Conservation (phyloP, 768 basidiomycete genomes). For the Leccinum subgranulosum region DNA sequence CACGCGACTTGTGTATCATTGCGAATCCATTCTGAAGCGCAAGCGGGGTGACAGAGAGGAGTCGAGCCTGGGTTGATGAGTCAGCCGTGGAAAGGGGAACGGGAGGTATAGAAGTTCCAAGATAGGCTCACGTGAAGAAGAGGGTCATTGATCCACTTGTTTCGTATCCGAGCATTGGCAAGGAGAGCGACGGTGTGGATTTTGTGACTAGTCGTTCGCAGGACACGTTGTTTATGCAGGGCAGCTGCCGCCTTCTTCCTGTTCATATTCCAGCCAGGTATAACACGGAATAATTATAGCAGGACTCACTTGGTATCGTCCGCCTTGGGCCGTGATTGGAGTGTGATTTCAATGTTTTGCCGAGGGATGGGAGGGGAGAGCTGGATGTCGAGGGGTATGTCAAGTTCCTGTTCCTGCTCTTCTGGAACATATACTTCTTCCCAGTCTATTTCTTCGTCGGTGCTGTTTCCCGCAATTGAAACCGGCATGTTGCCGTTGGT, state of each 20-base stretch:
- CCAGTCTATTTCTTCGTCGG: slow-evolving; percentile 77
- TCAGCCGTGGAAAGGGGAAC: slow-evolving; percentile 1
- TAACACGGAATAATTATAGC: background rate
- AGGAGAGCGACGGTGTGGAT: slow-evolving; percentile 84
- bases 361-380: slow-evolving; percentile 33
- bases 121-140: slow-evolving; percentile 68
- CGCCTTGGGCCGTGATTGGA: slow-evolving; percentile 44
- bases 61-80: slow-evolving; percentile 60
- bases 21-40: slow-evolving; percentile 76
- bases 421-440: slow-evolving; percentile 68
- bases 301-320: slow-evolving; percentile 44
- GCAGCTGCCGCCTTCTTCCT: slow-evolving; percentile 40
- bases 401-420: slow-evolving; percentile 11
- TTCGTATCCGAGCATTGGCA: slow-evolving; percentile 69
- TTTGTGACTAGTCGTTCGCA: slow-evolving; percentile 83
- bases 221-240: slow-evolving; percentile 63
- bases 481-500: slow-evolving; percentile 13
- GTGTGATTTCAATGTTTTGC: slow-evolving; percentile 67
- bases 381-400: slow-evolving; percentile 23
- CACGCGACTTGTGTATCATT: slow-evolving; percentile 73
- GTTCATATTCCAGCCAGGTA: slow-evolving; percentile 32
- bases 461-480: slow-evolving; percentile 26
- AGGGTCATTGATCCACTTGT: slow-evolving; percentile 79
- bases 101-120: background rate
- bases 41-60: slow-evolving; percentile 84